phyloP scores from a whole-genome alignment of 352 stramenopile species.

The Blastocystis sp. region DNA sequence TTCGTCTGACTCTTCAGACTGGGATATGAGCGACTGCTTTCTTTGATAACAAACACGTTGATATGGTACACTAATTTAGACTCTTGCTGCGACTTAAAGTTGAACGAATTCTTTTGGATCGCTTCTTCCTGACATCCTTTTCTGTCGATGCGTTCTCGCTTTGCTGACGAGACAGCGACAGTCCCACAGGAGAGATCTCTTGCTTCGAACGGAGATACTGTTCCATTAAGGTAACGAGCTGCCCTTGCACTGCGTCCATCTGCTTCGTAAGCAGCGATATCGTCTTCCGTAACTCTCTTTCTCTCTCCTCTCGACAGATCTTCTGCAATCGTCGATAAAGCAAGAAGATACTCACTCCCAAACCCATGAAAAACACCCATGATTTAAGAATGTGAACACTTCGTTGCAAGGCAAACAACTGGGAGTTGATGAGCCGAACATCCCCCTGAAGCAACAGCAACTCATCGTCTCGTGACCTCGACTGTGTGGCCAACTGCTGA shows the following conservation, averaged over 20 bases:
- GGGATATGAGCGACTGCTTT: slow-evolving; percentile 22
- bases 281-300: neutral
- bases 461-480: neutral
- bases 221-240: neutral
- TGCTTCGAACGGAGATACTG: neutral
- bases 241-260: neutral
- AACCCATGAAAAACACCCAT: neutral
- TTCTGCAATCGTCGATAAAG: neutral
- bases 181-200: neutral
- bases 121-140: neutral
- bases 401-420: neutral
- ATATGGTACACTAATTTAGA: neutral
- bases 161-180: neutral
- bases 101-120: neutral
- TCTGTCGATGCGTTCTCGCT: neutral
- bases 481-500: neutral
- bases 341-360: neutral
- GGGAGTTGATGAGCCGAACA: neutral
- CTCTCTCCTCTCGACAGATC: neutral
- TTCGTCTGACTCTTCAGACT: slow-evolving; percentile 12
- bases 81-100: neutral
- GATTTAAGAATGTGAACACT: neutral
- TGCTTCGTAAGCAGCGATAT: neutral
- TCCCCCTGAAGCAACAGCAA: neutral
- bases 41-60: neutral